phyloP scores from a whole-genome alignment of 345 rosid species.

The Lepidium sativum region DNA sequence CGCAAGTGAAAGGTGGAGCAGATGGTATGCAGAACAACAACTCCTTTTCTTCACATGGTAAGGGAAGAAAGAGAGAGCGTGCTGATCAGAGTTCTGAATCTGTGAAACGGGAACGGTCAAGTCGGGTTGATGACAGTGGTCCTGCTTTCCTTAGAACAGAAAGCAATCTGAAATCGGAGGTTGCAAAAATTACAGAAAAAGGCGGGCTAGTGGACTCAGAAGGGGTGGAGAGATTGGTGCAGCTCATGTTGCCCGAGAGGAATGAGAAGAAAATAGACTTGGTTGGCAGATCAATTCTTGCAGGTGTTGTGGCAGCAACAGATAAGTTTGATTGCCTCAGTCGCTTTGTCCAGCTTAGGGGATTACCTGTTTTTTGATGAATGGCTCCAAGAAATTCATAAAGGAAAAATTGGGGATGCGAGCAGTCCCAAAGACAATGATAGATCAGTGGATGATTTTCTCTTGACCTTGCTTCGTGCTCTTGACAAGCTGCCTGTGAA shows the following conservation, averaged over 20 bases:
- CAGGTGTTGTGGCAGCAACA: conserved; percentile 69
- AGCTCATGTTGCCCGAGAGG: conserved; percentile 60
- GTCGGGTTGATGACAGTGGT: conserved; percentile 58
- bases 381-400: conserved; percentile 95
- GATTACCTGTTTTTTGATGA: conserved; percentile 83
- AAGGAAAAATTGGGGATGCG: conserved; percentile 72
- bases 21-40: conserved; percentile 55
- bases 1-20: conserved; percentile 43
- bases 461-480: conserved; percentile 66
- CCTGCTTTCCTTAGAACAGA: conserved; percentile 46
- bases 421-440: conserved; percentile 56
- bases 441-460: conserved; percentile 64
- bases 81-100: conserved; percentile 65
- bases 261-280: conserved; percentile 67
- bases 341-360: conserved; percentile 73
- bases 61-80: conserved; percentile 93
- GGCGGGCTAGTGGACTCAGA: conserved; percentile 71
- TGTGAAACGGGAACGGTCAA: conserved; percentile 53
- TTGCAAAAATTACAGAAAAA: conserved; percentile 62
- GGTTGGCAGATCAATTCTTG: conserved; percentile 52
- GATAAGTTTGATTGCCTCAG: conserved; percentile 74
- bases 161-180: conserved; percentile 50
- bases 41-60: conserved; percentile 56
- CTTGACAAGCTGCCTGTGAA: conserved; percentile 87
- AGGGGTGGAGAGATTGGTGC: conserved; percentile 77